Base-by-base conservation (phyloP, 495 filamentous ascomycete species). In the Penicillium turbatum region DNA sequence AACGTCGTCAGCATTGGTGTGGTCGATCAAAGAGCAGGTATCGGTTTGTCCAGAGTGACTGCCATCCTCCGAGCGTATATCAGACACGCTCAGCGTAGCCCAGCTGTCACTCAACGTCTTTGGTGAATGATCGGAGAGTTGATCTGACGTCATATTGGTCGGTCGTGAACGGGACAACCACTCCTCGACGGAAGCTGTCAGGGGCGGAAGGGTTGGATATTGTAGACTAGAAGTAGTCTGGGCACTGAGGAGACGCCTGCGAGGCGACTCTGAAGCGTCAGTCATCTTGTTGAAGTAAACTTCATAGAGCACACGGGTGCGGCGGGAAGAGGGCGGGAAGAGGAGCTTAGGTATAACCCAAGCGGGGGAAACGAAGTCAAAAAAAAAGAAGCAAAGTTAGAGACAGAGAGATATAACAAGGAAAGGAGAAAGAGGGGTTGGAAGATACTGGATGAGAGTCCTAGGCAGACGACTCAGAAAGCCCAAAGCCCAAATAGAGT, bases 131-230 rank as follows among this genome's bases (percentile, higher is more conserved):
- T 70, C 66, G 4, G 50, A 21, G 19, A 46, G 40, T 16, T 43
- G 52, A 38, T 64, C 66, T 65, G 69, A 71, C 62, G 69, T 68
- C 69, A 76, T 76, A 51, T 57, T 70, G 60, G 70, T 67, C 6
- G 70, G 72, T 46, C 71, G 67, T 41, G 75, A 78, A 45, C 63
- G 73, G 44, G 73, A 77, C 43, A 78, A 48, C 72, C 73, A 76
- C 72, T 77, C 72, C 55, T 77, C 68, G 7, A 77, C 74, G 41
- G 74, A 76, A 32, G 63, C 72, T 51, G 68, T 69, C n/a, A 76
- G 53, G 19, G 74, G 72, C 49, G 74, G 74, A 46, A 72, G 56
- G 41, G 74, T 77, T 16, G 74, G 74, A 54, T 77, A 77, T 52
- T 64, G 74, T 29, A 77, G 67, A 49, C 64, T 68, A 19, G 71